These are phyloP conservation scores for Apophysomyces trapeziformis DNA, from an alignment of 371 early-diverging fungal species.

Conservation along the genomic window DNA sequence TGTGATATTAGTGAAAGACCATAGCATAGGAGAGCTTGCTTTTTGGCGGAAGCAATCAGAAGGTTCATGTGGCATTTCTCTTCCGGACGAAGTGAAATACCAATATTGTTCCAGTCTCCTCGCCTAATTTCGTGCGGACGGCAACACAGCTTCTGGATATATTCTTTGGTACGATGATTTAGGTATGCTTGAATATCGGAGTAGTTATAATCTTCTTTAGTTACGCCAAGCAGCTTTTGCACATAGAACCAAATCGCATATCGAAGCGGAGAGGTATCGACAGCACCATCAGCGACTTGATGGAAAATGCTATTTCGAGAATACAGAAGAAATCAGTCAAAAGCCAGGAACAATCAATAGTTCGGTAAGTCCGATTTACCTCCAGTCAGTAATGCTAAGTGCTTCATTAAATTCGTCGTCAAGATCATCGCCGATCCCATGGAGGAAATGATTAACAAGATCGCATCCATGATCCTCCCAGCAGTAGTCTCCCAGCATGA, in stretches of 20 bases:
- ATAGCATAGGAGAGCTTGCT: conserved; percentile 66
- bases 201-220: conserved; percentile 70
- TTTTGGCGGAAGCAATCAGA: conserved; percentile 63
- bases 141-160: conserved; percentile 53
- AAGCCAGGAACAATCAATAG: not conserved
- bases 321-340: not conserved
- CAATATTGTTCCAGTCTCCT: conserved; percentile 63
- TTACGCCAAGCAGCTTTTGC: conserved; percentile 61
- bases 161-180: conserved; percentile 52
- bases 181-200: conserved; percentile 50
- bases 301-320: conserved; percentile 42
- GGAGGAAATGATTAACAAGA: conserved; percentile 64
- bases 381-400: conserved; percentile 66
- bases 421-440: conserved; percentile 61
- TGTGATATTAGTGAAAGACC: conserved; percentile 41
- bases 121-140: conserved; percentile 47
- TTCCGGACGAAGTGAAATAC: conserved; percentile 63
- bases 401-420: conserved; percentile 67
- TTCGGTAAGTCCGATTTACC: conserved; percentile 22
- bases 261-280: conserved; percentile 66
- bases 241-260: conserved; percentile 69
- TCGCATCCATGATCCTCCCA: conserved; percentile 74
- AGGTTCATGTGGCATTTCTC: conserved; percentile 73
- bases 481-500: conserved; percentile 64
- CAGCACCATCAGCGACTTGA: conserved; percentile 50